Base-by-base conservation (phyloP, 441 rosid species). In the Euphorbia schlechtendalii region DNA sequence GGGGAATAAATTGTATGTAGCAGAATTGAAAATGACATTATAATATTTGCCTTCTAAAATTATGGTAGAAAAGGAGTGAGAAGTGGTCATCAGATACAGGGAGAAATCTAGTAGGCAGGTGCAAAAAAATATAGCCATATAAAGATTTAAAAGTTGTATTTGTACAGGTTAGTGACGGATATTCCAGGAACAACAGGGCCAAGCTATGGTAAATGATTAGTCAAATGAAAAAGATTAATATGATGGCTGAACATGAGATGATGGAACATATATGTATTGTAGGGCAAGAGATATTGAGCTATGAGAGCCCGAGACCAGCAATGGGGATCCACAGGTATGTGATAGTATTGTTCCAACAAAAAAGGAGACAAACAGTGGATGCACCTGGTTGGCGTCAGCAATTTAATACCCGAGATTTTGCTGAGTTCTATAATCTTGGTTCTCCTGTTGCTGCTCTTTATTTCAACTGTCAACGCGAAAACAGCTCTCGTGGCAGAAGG, bases 331-430 rank as follows among this genome's bases (percentile, higher is more conserved):
- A 90, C 27, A 77, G 97, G 4, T 78, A 85, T 8, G 86, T 79
- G 46, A 67, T 86, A 32, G 70, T 80, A 38, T 66, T 90, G 81
- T 86, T 82, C 61, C 79, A 81, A 41, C 97, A 90, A 59, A 76
- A 77, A 4, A 86, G 89, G 8, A 77, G 88, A 70, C 97, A 87
- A 55, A 84, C 92, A 0, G 90, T 87, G 61, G 86, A 83, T 30
- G 82, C 86, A 2, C 98, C 98, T 0, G 92, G 86, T 12, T 87
- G 98, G 96, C 90, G 96, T 12, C 96, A 82, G 76, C 79, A 86
- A 56, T 92, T 92, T 78, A 84, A 66, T 65, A 85, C 92, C 65
- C 78, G 75, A 64, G 88, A 92, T 54, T 92, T 92, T 48, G 96
- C 98, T 21, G 87, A 81, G 74, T 82, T 86, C 8, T 89, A 87